Evolutionary conservation across 345 rosid genomes (phyloP), one percentile per base, ranked within the genome.

Genomic region (Tarenaya hassleriana): DNA sequence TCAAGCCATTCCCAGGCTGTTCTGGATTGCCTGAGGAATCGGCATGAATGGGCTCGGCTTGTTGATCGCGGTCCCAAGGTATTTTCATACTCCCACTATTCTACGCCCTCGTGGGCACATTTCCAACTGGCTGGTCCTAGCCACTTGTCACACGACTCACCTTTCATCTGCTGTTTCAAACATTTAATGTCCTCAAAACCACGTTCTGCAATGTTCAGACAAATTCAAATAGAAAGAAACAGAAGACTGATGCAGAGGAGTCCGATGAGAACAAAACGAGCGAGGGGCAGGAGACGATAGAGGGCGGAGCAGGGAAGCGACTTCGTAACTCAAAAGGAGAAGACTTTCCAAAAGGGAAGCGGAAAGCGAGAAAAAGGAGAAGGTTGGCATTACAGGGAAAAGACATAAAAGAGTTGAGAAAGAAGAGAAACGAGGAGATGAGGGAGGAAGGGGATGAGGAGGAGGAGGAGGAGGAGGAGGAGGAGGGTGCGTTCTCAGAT

Each of bases 21-120:
- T 77, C 95, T 94, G 41, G 99, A 94, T 73, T 94, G 97, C 69
- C 77, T 94, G 63, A 75, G 99, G 56, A 94, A 88, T 60, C 80
- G 97, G 63, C 94, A 82, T 47, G 97, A 94, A 66, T 94, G 99
- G 97, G 87, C 97, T 74, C 83, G 63, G 56, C 73, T 94, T 72
- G 94, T 94, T 61, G 97, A 94, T 73, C 97, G 97, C 58, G 99
- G 95, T 60, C 99, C 99, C 60, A 94, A 94, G 94, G 99, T 94
- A 40, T 50, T 21, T 41, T 15, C 44, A 4, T 31, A 32, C 21
- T 46, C 35, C 19, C 10, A 9, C 32, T 27, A 35, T 10, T 35
- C 13, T 71, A 44, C 29, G 10, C 3, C 9, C 9, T 35, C 13
- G 1, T 35, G 40, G n/a, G 40, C 3, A 10, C 3, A 9, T 35